Evolutionary conservation across 805 yeast genomes (phyloP), one percentile per base, ranked within the genome.

Genomic region (Candida cerambycidarum): DNA sequence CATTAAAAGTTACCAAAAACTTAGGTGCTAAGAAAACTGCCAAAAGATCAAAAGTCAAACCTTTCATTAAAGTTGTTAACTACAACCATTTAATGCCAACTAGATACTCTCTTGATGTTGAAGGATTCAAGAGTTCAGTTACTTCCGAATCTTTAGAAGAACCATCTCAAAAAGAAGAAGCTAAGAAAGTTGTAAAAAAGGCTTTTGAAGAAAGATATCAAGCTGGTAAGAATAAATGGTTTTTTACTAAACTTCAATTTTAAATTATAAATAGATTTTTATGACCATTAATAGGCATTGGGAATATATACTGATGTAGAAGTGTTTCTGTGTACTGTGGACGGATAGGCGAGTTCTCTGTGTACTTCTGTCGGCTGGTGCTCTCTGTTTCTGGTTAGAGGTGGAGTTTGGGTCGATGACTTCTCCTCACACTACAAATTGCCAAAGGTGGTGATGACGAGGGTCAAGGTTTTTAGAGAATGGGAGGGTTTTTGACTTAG

Each of bases 81-180:
- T 93, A 90, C 96, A 89, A 89, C 89, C 99, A 93, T 78, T 81
- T 93, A 75, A 85, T 93, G 92, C 99, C 99, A 81, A 93, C 99
- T 70, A 90, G 99, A 82, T 93, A 93, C 87, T 82, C 96, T 52
- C 83, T 93, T 67, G 98, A 93, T 72, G 93, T 92, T 67, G 98
- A 93, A 74, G 76, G 88, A 59, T 85, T 93, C 83, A 93, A 93
- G 83, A 67, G 85, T 66, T 85, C 82, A 63, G 86, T 93, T 67
- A 77, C 96, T 63, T 79, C 92, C 63, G 99, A 92, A 73, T 81
- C 98, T 67, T 85, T 93, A 74, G 80, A 80, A 69, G 97, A 93
- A 82, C 97, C 98, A 76, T 80, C 97, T 57, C 97, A 90, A 79
- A 86, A 95, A 75, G 95, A 84, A 77, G 97, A 92, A 74, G 98